A percentile compares a stretch with the other conserved stretches of the same genome.
These are phyloP conservation scores for Urtica urens DNA, from an alignment of 306 rosid species.

Conservation along the genomic window DNA sequence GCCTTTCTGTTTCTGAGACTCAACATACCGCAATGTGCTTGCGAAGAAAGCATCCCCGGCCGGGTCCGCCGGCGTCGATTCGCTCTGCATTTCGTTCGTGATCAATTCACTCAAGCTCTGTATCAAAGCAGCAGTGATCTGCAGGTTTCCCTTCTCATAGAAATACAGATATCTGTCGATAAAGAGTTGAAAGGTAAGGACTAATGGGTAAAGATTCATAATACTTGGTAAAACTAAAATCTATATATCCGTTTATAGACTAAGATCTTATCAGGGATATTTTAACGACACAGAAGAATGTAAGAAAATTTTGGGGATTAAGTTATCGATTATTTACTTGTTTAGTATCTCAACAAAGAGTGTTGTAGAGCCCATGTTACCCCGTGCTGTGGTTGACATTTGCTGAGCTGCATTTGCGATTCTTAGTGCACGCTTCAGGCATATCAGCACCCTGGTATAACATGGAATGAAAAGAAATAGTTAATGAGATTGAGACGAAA, in stretches of 20 bases:
- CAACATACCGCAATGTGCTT: constrained; percentile 67
- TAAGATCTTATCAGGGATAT: too few relatives aligned
- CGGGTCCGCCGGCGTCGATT: constrained; percentile 48
- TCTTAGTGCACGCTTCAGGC: constrained; percentile 85
- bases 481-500: neutral
- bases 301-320: neutral
- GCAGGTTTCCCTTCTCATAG: constrained; percentile 89
- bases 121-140: constrained; percentile 62
- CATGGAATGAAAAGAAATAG: neutral
- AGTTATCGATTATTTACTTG: constrained; percentile 42
- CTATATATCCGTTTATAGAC: too few relatives aligned
- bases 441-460: constrained; percentile 58
- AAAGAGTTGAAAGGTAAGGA: neutral
- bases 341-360: constrained; percentile 88
- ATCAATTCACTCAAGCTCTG: constrained; percentile 76
- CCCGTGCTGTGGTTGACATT: constrained; percentile 76
- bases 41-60: constrained; percentile 80
- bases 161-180: constrained; percentile 77
- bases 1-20: constrained; percentile 89
- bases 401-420: constrained; percentile 94
- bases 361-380: constrained; percentile 67
- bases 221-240: neutral
- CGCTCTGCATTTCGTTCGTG: constrained; percentile 81
- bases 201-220: neutral
- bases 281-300: too few relatives aligned